A percentile compares a stretch with the other conserved stretches of the same genome.
These are phyloP conservation scores for Trichopus zeylanicus DNA, from an alignment of 116 monocot genomes.

Conservation along the genomic window DNA sequence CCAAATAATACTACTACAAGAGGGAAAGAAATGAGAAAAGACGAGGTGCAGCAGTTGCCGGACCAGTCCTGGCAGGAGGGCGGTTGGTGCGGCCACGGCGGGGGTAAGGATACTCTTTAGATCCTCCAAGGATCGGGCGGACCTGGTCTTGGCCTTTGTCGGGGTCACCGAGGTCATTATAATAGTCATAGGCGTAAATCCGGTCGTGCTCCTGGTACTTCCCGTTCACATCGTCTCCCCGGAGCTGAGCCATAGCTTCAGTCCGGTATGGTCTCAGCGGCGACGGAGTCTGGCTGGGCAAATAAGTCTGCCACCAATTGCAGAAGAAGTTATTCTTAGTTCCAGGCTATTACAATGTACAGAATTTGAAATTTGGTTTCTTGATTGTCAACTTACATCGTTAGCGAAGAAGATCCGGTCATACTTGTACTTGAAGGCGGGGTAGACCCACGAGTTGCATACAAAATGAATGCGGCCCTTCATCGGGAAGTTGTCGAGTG, in stretches of 20 bases:
- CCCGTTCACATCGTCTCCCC: constrained; percentile 21
- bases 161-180: constrained; percentile 70
- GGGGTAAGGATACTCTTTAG: constrained; percentile 46
- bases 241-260: constrained; percentile 25
- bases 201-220: constrained; percentile 25
- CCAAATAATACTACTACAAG: background rate
- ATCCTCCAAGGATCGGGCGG: constrained; percentile 51
- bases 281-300: constrained; percentile 19
- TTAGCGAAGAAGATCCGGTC: too few relatives aligned
- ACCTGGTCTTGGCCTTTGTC: constrained; percentile 3
- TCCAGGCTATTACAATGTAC: too few relatives aligned
- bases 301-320: constrained; percentile 38
- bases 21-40: background rate
- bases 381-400: too few relatives aligned
- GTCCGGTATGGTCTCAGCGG: constrained; percentile 21
- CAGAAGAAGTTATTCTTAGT: too few relatives aligned
- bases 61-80: constrained; percentile 23
- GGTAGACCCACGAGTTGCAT: constrained; percentile 49
- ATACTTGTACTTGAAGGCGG: constrained; percentile 11
- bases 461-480: constrained; percentile 28
- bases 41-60: background rate
- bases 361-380: too few relatives aligned
- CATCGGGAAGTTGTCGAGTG: constrained; percentile 17
- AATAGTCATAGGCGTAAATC: constrained; percentile 66
- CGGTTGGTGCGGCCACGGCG: constrained; percentile 69